Evolutionary conservation across 108 stramenopile species (phyloP), one percentile per base, ranked within the genome.

Genomic region (Skeletonema menzelii): DNA sequence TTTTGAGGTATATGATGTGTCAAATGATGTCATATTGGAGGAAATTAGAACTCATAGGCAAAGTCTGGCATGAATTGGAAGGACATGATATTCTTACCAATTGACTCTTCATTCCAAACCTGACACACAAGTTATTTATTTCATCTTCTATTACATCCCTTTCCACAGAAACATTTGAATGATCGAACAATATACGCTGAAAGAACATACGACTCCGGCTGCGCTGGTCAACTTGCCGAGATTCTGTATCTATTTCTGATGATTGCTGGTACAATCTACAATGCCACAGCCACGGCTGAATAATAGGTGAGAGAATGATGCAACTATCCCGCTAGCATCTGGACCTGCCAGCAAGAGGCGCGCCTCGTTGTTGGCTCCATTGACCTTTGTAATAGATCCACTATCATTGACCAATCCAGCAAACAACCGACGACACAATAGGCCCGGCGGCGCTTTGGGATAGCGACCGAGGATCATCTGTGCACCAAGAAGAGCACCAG

Each of bases 271-370:
- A 42, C 70, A 79, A 56, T 91, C 85, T 46, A 90, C 62, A 59
- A 94, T 94, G 49, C 81, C 86, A 57, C 86, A 90, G 4, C 79
- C 85, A 53, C 88, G 82, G 13, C 65, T 84, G 30, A 79, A 86
- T 17, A 93, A 73, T 15, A 91, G 65, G 40, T 88, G 86, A 44
- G 87, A 82, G 59, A 88, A 89, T 8, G 92, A 91, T 2, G 90
- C 92, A 27, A 91, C 88, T 27, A 91, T 88, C 15, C 89, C 89
- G 20, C 65, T 75, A 11, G 73, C 56, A 61, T 91, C 87, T 5
- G 89, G 87, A 10, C 89, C 89, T 27, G 65, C 63, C 10, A 91
- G 67, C 17, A 86, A 75, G 46, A 91, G 76, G 17, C 69, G 69
- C 32, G 76, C 76, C 22, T 60, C 53, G 42, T 63, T 49, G 13